These are phyloP conservation scores for Micractinium sp. DNA, from an alignment of 139 green algal genomes.

Conservation along the genomic window DNA sequence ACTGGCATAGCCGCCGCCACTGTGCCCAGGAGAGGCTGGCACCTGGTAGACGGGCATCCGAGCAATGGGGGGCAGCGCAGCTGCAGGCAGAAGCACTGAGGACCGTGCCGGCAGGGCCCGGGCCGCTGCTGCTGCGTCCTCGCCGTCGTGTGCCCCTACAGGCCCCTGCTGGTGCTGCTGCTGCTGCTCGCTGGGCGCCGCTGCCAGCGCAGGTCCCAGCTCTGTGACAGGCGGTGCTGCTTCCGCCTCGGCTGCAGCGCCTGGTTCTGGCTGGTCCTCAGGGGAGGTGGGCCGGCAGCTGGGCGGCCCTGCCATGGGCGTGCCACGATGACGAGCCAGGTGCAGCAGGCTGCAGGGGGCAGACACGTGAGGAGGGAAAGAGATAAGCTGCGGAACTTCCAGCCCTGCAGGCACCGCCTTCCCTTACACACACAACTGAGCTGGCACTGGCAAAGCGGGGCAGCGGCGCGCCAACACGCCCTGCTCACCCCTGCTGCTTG, in stretches of 20 bases:
- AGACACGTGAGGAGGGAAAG: no score
- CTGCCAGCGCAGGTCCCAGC: not conserved
- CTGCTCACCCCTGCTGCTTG: conserved; percentile 6
- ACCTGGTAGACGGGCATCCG: no score
- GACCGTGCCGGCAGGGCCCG: not conserved
- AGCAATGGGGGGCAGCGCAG: not conserved
- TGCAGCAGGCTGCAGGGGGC: not conserved
- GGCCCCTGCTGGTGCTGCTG: not conserved
- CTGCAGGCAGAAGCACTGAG: not conserved
- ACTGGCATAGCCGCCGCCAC: not conserved
- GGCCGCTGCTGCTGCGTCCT: not conserved
- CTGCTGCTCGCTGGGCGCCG: not conserved
- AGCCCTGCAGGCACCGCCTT: not conserved
- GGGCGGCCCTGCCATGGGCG: not conserved
- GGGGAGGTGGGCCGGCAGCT: not conserved
- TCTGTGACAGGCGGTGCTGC: not conserved
- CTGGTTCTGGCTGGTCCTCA: not conserved
- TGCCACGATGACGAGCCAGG: not conserved
- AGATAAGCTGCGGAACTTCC: not conserved
- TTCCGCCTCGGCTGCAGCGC: not conserved
- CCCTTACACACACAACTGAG: not conserved
- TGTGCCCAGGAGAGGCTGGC: not conserved
- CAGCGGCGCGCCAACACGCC: not conserved
- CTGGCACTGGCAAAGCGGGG: not conserved
- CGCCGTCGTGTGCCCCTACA: not conserved